Base-by-base conservation (phyloP, 257 asterid species). In the Gentiana straminea region DNA sequence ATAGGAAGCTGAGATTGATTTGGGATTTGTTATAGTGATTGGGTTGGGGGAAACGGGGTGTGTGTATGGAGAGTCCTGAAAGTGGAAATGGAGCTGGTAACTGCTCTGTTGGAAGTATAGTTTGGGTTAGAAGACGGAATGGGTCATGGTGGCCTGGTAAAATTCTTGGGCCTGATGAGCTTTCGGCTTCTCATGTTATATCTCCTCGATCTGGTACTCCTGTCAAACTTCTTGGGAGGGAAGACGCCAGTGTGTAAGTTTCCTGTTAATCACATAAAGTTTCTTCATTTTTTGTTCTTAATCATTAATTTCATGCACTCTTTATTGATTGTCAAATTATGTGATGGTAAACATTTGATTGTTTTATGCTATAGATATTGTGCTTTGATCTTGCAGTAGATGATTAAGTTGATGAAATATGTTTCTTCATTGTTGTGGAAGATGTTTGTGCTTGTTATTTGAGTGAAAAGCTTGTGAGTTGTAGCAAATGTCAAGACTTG, bases 121-220 rank as follows among this genome's bases (percentile, higher is more conserved):
- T 92, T 34, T 92, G 99, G 99, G 99, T 92, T 41, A 79, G 97
- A 38, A 75, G 99, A 62, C 81, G 99, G 64, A 92, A 92, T 58
- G 99, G 99, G 68, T 92, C 99, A 39, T 92, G 99, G 99, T 92
- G 99, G 99, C 99, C 99, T 2, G 99, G 99, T 49, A 88, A 85
- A 69, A 92, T 92, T 62, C 92, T 92, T 38, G 94, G 95, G 33
- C 73, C 94, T 7, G 86, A 92, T 58, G 97, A 88, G 78, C 84
- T 92, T 10, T 78, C 95, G 1, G 79, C 94, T 38, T 67, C 97
- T 62, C 94, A 76, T 77, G 51, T 88, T 47, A 81, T 93, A 59
- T 87, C 99, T 52, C 99, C 97, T 1, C 95, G 95, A 37, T 85
- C 99, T 45, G 99, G 99, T 67, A 92, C 99, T 69, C 99, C 99